Percentiles rank a stretch among this genome's conserved stretches.
Conservation (phyloP, 495 filamentous ascomycete species). For the Aspergillus campestris region DNA sequence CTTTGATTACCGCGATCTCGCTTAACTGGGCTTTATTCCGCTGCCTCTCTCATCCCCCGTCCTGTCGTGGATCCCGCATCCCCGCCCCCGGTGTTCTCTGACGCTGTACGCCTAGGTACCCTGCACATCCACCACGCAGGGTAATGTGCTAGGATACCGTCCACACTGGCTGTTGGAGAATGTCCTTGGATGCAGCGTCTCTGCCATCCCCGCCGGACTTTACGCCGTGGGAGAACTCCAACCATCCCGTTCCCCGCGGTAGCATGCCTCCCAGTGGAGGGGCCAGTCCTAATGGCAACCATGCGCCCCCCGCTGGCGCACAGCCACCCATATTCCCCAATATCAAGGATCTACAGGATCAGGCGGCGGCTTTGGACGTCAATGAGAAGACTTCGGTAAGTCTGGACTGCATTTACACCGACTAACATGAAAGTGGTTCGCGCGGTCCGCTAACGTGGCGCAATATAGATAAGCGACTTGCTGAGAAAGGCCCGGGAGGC, state of each 20-base stretch:
- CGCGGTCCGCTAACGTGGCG: slow-evolving; percentile 11
- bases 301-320: slow-evolving; percentile 4
- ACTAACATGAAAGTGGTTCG: not conserved
- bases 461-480: slow-evolving; percentile 25
- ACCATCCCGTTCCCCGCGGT: slow-evolving; percentile 20
- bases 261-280: slow-evolving; percentile 23
- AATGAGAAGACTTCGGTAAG: slow-evolving; percentile 37
- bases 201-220: slow-evolving; percentile 32
- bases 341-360: slow-evolving; percentile 63
- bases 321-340: slow-evolving; percentile 48
- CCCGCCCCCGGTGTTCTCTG: no score
- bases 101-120: no score
- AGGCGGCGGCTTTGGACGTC: slow-evolving; percentile 32
- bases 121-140: not conserved
- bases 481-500: slow-evolving; percentile 28
- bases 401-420: not conserved
- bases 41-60: no score
- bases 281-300: slow-evolving; percentile 16
- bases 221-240: slow-evolving; percentile 27
- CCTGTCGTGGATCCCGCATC: no score
- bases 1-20: no score
- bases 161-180: slow-evolving; percentile 21
- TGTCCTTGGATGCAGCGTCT: slow-evolving; percentile 38
- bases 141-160: slow-evolving; percentile 21
- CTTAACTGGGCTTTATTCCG: no score